phyloP scores from a whole-genome alignment of 352 stramenopile species.

The Phytopythium helicoides region DNA sequence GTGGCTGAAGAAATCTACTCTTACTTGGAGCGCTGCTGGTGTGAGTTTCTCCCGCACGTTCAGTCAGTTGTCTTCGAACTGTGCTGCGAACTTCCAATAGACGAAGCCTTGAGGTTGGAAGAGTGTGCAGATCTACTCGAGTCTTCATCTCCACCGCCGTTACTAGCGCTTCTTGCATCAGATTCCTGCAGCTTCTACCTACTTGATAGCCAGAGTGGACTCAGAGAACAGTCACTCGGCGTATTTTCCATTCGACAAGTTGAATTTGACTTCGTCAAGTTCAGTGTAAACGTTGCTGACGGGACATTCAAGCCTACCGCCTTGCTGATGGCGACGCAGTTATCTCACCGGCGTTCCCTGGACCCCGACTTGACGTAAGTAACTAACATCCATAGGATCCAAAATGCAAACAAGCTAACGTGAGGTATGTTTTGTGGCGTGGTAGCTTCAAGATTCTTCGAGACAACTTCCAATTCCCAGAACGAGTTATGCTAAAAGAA shows the following conservation, averaged over 20 bases:
- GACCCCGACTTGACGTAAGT: slow-evolving; percentile 43
- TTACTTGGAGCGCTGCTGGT: slow-evolving; percentile 53
- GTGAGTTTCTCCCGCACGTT: slow-evolving; percentile 50
- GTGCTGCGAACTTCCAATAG: slow-evolving; percentile 42
- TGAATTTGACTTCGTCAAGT: slow-evolving; percentile 59
- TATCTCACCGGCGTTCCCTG: slow-evolving; percentile 32
- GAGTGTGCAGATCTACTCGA: slow-evolving; percentile 30
- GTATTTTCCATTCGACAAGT: slow-evolving; percentile 45
- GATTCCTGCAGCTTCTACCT: not conserved
- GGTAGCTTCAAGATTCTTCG: slow-evolving; percentile 44
- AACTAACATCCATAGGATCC: no score
- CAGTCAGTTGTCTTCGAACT: slow-evolving; percentile 60
- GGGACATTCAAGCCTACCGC: slow-evolving; percentile 44
- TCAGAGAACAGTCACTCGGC: slow-evolving; percentile 3
- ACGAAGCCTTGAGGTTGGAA: slow-evolving; percentile 44
- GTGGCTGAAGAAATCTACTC: slow-evolving; percentile 27
- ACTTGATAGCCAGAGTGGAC: not conserved
- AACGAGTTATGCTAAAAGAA: no score
- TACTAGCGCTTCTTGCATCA: not conserved
- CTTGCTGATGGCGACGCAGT: slow-evolving; percentile 42
- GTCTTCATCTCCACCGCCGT: not conserved
- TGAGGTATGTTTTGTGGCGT: not conserved
- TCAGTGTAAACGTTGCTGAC: slow-evolving; percentile 44
- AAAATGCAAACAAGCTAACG: not conserved
- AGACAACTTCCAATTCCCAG: slow-evolving; percentile 47